phyloP scores from a whole-genome alignment of 129 eudicot species.

The Logfia minima region DNA sequence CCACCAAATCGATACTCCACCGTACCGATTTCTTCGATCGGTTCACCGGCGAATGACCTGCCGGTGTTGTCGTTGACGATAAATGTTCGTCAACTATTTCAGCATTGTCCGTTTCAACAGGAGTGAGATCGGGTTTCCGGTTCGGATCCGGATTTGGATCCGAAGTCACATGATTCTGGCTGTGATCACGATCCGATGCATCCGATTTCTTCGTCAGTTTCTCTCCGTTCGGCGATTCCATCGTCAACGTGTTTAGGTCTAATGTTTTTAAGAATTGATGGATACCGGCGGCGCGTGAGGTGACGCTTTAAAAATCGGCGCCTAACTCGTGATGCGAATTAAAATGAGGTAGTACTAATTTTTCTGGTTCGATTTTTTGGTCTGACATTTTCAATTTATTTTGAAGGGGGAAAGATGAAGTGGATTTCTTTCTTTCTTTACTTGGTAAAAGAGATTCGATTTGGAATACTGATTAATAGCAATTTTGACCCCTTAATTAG shows the following conservation, averaged over 20 bases:
- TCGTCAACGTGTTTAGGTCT: not conserved
- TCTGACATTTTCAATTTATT: constrained; percentile 32
- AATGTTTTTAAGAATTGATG: not conserved
- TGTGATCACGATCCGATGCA: constrained; percentile 32
- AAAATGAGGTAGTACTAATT: not conserved
- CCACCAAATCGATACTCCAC: constrained; percentile 81
- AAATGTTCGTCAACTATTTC: constrained; percentile 25
- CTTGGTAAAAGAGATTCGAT: constrained; percentile 31
- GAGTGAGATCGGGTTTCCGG: constrained; percentile 4
- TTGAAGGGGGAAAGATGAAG: constrained; percentile 21
- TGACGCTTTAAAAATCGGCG: constrained; percentile 27
- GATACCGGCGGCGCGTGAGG: constrained; percentile 29
- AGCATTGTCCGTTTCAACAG: constrained; percentile 22
- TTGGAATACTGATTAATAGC: not conserved
- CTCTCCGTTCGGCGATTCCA: constrained; percentile 31
- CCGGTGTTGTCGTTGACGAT: constrained; percentile 29
- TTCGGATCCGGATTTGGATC: constrained; percentile 33
- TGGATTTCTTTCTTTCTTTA: constrained; percentile 15
- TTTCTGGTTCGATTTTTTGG: constrained; percentile 11
- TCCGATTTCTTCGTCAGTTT: constrained; percentile 20
- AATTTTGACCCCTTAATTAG: constrained; percentile 8
- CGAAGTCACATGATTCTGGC: constrained; percentile 17
- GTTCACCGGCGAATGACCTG: constrained; percentile 28
- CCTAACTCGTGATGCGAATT: constrained; percentile 29
- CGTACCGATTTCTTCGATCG: constrained; percentile 72